Conservation (phyloP, 2,329 filamentous ascomycete genomes). For the Emmonsia crescens region DNA sequence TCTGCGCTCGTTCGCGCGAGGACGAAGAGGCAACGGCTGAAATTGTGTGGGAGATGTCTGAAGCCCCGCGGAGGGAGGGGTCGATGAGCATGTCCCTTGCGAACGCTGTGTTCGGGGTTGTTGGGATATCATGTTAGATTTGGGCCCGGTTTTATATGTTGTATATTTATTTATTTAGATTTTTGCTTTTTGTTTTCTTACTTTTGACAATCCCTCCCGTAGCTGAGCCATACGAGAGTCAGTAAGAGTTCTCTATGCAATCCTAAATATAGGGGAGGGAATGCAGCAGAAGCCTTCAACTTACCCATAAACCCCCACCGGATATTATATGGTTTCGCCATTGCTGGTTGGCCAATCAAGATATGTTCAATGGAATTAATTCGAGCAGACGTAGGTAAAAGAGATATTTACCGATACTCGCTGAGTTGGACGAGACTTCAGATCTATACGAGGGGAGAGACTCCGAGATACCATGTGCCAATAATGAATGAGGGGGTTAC, state of each 20-base stretch:
- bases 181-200: constrained; percentile 15
- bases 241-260: not conserved
- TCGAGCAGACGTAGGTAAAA: not conserved
- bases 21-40: constrained; percentile 71
- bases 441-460: not conserved
- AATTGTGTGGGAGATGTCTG: constrained; percentile 65
- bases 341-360: constrained; percentile 11
- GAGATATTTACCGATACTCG: not conserved
- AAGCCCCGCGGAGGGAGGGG: constrained; percentile 56
- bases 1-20: constrained; percentile 55
- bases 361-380: not conserved
- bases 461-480: not conserved
- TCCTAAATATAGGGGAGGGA: not conserved
- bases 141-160: constrained; percentile 4
- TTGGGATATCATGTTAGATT: constrained; percentile 1
- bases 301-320: constrained; percentile 37
- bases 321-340: constrained; percentile 25
- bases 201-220: constrained; percentile 35
- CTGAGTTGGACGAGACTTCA: not conserved
- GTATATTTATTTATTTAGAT: not conserved
- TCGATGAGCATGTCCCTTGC: constrained; percentile 68
- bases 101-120: constrained; percentile 39
- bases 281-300: constrained; percentile 7
- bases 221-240: constrained; percentile 20
- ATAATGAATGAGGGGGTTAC: not conserved